Percentiles rank a stretch among this genome's conserved stretches.
These are phyloP conservation scores for Ambrosia hybrid DNA, from an alignment of 140 eudicot genomes.

Conservation along the genomic window DNA sequence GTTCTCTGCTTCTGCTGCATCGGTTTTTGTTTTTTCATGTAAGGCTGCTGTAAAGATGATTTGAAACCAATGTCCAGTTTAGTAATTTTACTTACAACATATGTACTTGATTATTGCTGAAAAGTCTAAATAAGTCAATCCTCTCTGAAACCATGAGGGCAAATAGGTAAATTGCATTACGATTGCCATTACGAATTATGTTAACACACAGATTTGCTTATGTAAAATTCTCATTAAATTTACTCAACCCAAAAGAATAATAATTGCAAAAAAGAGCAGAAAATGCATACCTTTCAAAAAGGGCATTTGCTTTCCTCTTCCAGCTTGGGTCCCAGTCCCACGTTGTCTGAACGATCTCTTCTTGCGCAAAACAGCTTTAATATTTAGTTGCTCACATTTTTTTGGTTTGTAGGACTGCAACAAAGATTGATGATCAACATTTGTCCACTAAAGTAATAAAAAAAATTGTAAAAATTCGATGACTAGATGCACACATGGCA, in stretches of 20 bases:
- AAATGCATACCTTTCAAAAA: slow-evolving; percentile 52
- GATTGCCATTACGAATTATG: no score
- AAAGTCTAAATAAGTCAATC: background rate
- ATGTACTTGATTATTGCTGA: background rate
- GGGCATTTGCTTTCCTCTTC: slow-evolving; percentile 65
- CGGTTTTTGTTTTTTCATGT: slow-evolving; percentile 10
- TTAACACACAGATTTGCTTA: no score
- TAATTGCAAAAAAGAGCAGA: background rate
- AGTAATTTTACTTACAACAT: slow-evolving; percentile 4
- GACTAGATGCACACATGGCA: background rate
- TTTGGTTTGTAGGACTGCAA: slow-evolving; percentile 65
- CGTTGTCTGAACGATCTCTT: slow-evolving; percentile 71
- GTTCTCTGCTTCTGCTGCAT: slow-evolving; percentile 13
- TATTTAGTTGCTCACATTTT: slow-evolving; percentile 44
- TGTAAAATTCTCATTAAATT: background rate
- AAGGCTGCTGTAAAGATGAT: slow-evolving; percentile 17
- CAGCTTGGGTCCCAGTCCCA: slow-evolving; percentile 49
- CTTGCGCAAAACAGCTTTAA: slow-evolving; percentile 61
- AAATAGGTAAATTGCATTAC: background rate
- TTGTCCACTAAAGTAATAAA: background rate
- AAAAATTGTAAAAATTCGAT: background rate
- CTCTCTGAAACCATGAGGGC: background rate
- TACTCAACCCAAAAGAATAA: background rate
- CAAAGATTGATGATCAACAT: slow-evolving; percentile 11
- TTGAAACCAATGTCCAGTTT: slow-evolving; percentile 14